A percentile compares a stretch with the other conserved stretches of the same genome.
phyloP scores from a whole-genome alignment of 306 rosid species.

The Prunus fruticosa region DNA sequence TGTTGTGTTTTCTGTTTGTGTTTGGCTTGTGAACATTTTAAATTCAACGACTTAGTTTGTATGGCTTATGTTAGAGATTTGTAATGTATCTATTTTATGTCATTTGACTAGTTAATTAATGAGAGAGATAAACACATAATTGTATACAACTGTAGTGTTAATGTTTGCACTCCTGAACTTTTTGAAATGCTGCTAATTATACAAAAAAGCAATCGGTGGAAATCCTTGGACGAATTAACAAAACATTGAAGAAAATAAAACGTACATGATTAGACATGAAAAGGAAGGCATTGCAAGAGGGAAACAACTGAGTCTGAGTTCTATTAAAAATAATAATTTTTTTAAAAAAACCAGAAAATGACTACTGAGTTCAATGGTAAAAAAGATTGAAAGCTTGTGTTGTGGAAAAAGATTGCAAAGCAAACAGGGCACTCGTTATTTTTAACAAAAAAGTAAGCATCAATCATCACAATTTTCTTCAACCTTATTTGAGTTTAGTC shows the following conservation, averaged over 20 bases:
- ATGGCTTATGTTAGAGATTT: no score
- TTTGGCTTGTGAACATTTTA: no score
- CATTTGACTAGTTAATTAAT: no score
- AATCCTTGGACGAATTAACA: neutral
- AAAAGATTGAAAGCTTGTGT: constrained; percentile 43
- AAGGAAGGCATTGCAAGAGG: neutral
- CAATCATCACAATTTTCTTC: constrained; percentile 38
- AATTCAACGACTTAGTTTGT: no score
- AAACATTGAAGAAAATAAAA: constrained; percentile 6
- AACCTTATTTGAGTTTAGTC: constrained; percentile 44
- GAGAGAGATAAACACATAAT: no score
- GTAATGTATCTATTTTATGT: no score
- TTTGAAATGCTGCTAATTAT: no score
- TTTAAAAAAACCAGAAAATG: constrained; percentile 4
- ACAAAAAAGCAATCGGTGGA: no score
- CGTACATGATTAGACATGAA: constrained; percentile 26
- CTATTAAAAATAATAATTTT: neutral
- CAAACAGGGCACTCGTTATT: constrained; percentile 36
- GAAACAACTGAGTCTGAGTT: neutral
- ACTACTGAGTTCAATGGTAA: constrained; percentile 51
- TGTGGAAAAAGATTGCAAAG: constrained; percentile 54
- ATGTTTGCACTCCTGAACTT: no score
- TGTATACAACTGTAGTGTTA: no score
- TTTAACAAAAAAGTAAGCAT: constrained; percentile 34
- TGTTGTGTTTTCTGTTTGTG: no score